Evolutionary conservation across 2,329 filamentous ascomycete genomes (phyloP).

Genomic region (Madurella fahalii): DNA sequence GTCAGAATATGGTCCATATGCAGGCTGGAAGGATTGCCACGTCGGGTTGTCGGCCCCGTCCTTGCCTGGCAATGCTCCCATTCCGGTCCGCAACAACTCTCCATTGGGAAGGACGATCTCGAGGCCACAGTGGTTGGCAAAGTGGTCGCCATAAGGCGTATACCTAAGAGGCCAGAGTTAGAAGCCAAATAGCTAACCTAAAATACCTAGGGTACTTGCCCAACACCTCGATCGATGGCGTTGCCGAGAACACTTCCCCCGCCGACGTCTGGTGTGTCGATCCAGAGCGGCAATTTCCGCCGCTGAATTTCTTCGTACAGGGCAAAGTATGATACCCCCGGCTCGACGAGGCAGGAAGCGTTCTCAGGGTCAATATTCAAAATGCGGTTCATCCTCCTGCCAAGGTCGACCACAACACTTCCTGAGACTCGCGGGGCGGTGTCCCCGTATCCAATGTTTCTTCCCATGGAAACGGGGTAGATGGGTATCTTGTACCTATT

Average conservation of each 20-base stretch:
- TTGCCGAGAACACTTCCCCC: slow-evolving; percentile 43
- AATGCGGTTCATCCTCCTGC: slow-evolving; percentile 49
- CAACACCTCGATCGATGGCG: slow-evolving; percentile 41
- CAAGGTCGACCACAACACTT: slow-evolving; percentile 47
- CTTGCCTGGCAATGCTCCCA: slow-evolving; percentile 41
- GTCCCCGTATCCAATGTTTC: slow-evolving; percentile 51
- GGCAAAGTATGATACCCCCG: slow-evolving; percentile 50
- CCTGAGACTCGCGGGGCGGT: slow-evolving; percentile 49
- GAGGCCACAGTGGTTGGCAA: slow-evolving; percentile 39
- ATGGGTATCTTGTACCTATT: slow-evolving; percentile 43
- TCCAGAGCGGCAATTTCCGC: slow-evolving; percentile 39
- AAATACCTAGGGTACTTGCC: slow-evolving; percentile 28
- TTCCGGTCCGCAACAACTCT: slow-evolving; percentile 43
- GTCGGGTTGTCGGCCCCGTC: slow-evolving; percentile 34
- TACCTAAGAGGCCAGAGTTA: slow-evolving; percentile 2
- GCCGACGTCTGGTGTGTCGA: slow-evolving; percentile 40
- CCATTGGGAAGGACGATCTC: slow-evolving; percentile 45
- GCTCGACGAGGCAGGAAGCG: slow-evolving; percentile 49
- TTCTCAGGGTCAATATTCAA: slow-evolving; percentile 49
- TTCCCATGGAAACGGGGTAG: slow-evolving; percentile 45
- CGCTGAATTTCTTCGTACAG: slow-evolving; percentile 46
- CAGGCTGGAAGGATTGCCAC: slow-evolving; percentile 38
- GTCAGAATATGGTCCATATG: slow-evolving; percentile 38
- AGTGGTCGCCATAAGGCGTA: slow-evolving; percentile 40
- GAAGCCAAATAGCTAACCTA: neutral